These are phyloP conservation scores for Lasiodiplodia citricola DNA, from an alignment of 2,329 filamentous ascomycete species.

Conservation along the genomic window DNA sequence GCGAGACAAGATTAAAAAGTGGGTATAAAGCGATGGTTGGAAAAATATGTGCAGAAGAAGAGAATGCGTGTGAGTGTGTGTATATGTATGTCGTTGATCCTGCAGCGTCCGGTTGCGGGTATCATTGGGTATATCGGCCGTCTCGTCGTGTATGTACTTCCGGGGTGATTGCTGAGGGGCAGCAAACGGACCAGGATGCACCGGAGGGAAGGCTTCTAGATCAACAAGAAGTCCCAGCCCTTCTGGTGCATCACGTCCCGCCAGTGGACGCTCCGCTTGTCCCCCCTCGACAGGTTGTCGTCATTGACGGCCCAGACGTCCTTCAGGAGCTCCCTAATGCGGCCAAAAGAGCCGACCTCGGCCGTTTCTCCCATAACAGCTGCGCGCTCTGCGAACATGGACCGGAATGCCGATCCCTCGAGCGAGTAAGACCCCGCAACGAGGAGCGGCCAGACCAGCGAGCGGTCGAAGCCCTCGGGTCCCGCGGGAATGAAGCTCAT, in stretches of 20 bases:
- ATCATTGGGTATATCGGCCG: constrained; percentile 26
- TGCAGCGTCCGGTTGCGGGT: constrained; percentile 15
- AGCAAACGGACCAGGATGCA: constrained; percentile 44
- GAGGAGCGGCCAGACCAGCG: constrained; percentile 90
- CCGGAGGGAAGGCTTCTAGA: constrained; percentile 55
- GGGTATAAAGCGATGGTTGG: constrained; percentile 45
- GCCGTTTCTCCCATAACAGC: constrained; percentile 76
- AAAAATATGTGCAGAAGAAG: constrained; percentile 40
- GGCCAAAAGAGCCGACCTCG: constrained; percentile 82
- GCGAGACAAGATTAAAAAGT: constrained; percentile 40
- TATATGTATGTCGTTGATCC: constrained; percentile 27
- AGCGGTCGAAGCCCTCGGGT: constrained; percentile 82
- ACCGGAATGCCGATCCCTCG: constrained; percentile 74
- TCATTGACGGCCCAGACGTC: constrained; percentile 84
- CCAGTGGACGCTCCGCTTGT: constrained; percentile 81
- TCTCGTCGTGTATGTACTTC: constrained; percentile 27
- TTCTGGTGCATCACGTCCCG: constrained; percentile 90
- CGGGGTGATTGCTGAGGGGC: constrained; percentile 14
- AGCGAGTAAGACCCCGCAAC: constrained; percentile 81
- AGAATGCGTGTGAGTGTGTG: constrained; percentile 31
- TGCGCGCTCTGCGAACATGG: constrained; percentile 77
- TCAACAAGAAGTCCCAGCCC: constrained; percentile 90
- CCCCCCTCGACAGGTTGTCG: constrained; percentile 58
- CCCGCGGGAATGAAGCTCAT: constrained; percentile 85
- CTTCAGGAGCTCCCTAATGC: constrained; percentile 75